Conservation (phyloP, 805 yeast species). For the Saccharomycopsis sp. region DNA sequence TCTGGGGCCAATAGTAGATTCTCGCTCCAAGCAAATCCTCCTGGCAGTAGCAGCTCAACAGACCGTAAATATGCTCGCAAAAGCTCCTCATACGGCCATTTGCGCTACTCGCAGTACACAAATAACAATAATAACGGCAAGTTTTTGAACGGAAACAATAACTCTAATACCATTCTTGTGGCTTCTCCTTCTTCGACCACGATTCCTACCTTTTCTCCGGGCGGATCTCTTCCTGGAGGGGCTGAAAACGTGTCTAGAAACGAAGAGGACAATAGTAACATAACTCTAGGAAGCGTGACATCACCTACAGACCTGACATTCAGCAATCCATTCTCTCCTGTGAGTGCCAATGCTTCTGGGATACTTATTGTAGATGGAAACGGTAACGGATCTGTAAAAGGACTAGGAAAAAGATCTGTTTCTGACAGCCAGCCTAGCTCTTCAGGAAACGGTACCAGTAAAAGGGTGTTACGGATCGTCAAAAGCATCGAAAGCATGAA, state of each 20-base stretch:
- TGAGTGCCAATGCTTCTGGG: not conserved
- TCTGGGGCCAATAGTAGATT: not conserved
- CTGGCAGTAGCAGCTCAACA: not conserved
- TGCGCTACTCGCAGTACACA: conserved; percentile 19
- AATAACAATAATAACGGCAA: conserved; percentile 4
- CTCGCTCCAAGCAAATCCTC: not conserved
- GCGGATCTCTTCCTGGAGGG: too few species aligned
- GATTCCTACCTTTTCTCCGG: too few species aligned
- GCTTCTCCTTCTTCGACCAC: not conserved
- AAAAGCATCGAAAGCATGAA: conserved; percentile 20
- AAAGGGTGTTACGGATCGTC: conserved; percentile 15
- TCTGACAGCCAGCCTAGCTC: not conserved
- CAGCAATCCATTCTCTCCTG: not conserved
- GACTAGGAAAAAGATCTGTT: not conserved
- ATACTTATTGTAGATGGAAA: not conserved
- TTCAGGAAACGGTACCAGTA: not conserved
- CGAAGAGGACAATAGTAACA: too few species aligned
- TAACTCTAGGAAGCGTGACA: not conserved
- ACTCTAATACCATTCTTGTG: not conserved
- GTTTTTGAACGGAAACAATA: not conserved
- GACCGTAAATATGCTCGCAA: conserved; percentile 5
- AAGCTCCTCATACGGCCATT: conserved; percentile 14
- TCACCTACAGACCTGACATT: not conserved
- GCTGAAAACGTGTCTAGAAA: too few species aligned
- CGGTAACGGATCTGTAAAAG: too few species aligned